A percentile compares a stretch with the other conserved stretches of the same genome.
phyloP scores from a whole-genome alignment of 352 stramenopile species.

The Blastocystis sp. region DNA sequence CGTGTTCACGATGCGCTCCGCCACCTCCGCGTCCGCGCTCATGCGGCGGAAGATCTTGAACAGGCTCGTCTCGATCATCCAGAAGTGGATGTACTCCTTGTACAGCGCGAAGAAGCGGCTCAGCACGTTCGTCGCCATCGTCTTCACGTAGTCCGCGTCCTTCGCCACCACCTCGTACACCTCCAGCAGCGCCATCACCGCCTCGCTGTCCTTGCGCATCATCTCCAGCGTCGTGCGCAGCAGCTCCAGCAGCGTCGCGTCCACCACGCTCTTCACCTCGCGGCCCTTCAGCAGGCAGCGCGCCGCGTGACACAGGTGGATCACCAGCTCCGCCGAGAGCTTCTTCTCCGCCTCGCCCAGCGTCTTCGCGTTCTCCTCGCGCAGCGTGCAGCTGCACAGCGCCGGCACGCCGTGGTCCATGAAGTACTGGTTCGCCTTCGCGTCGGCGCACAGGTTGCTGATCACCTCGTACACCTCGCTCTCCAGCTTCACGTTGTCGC shows the following conservation, averaged over 20 bases:
- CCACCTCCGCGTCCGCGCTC: conserved; percentile 9
- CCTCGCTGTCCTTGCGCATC: not conserved
- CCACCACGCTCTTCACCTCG: conserved; percentile 47
- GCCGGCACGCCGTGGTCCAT: conserved; percentile 14
- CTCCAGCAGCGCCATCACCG: conserved; percentile 30
- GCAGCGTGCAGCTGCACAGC: conserved; percentile 11
- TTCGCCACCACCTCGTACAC: conserved; percentile 58
- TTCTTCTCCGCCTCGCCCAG: not conserved
- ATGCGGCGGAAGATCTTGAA: conserved; percentile 68
- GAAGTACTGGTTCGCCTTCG: conserved; percentile 35
- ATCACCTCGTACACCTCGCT: conserved; percentile 35
- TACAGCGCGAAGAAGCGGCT: conserved; percentile 34
- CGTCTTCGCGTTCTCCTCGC: conserved; percentile 52
- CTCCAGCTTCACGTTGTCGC: conserved; percentile 41
- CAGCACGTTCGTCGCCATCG: not conserved
- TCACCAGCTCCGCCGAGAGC: conserved; percentile 47
- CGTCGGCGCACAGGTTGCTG: conserved; percentile 12
- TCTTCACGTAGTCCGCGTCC: conserved; percentile 40
- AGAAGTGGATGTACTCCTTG: conserved; percentile 54
- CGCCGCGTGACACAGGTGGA: conserved; percentile 27
- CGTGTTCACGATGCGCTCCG: conserved; percentile 48
- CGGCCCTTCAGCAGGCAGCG: conserved; percentile 42
- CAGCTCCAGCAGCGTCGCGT: conserved; percentile 23
- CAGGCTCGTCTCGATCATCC: conserved; percentile 57
- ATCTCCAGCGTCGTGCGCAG: not conserved